A percentile compares a stretch with the other conserved stretches of the same genome.
These are phyloP conservation scores for Hortiboletus campestris DNA, from an alignment of 768 basidiomycete species.

Conservation along the genomic window DNA sequence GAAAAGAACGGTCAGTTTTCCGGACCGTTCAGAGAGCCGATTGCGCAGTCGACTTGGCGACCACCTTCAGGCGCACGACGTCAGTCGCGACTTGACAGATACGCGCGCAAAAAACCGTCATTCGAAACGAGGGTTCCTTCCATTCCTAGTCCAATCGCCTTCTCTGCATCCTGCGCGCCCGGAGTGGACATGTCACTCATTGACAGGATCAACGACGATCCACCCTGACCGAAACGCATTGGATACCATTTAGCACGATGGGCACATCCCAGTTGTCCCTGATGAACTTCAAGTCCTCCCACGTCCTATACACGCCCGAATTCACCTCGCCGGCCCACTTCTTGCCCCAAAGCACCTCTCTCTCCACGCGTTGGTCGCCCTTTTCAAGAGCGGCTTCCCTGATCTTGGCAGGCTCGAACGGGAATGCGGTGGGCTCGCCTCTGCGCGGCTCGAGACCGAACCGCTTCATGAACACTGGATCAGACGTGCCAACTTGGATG, in stretches of 20 bases:
- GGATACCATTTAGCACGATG: constrained; percentile 75
- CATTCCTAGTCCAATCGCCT: constrained; percentile 42
- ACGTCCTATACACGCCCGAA: constrained; percentile 60
- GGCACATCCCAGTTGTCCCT: constrained; percentile 76
- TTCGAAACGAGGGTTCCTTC: constrained; percentile 50
- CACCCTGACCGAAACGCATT: constrained; percentile 50
- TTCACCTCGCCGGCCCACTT: constrained; percentile 65
- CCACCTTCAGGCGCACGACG: constrained; percentile 46
- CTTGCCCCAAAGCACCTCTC: constrained; percentile 45
- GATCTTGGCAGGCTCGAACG: constrained; percentile 52
- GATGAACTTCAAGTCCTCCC: constrained; percentile 71
- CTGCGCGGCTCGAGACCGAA: constrained; percentile 43
- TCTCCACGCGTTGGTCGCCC: constrained; percentile 47
- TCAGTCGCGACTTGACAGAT: not conserved
- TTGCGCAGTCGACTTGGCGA: constrained; percentile 76
- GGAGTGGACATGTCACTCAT: not conserved
- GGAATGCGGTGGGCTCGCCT: constrained; percentile 48
- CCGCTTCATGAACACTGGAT: constrained; percentile 75
- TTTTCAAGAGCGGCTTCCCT: constrained; percentile 37
- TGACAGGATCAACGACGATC: not conserved
- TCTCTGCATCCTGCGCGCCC: constrained; percentile 44
- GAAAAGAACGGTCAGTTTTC: constrained; percentile 66
- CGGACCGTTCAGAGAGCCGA: constrained; percentile 63
- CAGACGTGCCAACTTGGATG: constrained; percentile 63
- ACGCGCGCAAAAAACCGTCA: constrained; percentile 25